A percentile compares a stretch with the other conserved stretches of the same genome.
Conservation (phyloP, 179 eudicot genomes). For the Patellifolia procumbens region DNA sequence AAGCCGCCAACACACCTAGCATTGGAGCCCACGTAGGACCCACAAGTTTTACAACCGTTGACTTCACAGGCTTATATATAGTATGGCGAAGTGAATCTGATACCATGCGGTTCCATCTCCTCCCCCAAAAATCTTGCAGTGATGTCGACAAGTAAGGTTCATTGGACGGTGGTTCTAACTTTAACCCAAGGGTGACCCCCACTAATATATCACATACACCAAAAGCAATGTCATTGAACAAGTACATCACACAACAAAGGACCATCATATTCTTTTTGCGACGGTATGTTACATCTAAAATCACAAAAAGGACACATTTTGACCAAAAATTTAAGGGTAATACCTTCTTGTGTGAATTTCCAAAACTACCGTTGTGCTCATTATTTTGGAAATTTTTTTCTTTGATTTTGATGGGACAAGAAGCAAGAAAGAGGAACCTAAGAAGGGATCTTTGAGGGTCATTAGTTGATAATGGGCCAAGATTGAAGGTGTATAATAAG, state of each 20-base stretch:
- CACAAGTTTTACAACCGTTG: neutral
- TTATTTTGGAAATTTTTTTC: neutral
- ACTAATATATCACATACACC: slow-evolving; percentile 23
- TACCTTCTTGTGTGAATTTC: neutral
- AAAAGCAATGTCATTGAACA: slow-evolving; percentile 25
- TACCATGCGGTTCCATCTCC: slow-evolving; percentile 72
- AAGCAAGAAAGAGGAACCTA: slow-evolving; percentile 43
- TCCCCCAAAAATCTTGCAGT: slow-evolving; percentile 72
- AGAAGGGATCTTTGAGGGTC: slow-evolving; percentile 33
- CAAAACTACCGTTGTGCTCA: neutral
- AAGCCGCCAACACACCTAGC: slow-evolving; percentile 42
- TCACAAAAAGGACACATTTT: slow-evolving; percentile 9
- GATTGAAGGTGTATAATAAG: slow-evolving; percentile 49
- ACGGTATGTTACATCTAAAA: slow-evolving; percentile 12
- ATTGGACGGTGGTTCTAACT: slow-evolving; percentile 48
- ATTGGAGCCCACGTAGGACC: slow-evolving; percentile 39
- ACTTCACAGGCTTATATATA: slow-evolving; percentile 45
- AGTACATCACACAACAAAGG: slow-evolving; percentile 25
- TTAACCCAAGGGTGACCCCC: slow-evolving; percentile 26
- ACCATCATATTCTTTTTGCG: slow-evolving; percentile 6
- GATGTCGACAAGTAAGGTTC: slow-evolving; percentile 69
- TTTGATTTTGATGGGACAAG: slow-evolving; percentile 56
- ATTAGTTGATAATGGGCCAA: slow-evolving; percentile 55
- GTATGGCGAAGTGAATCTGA: slow-evolving; percentile 53
- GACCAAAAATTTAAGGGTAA: slow-evolving; percentile 28